Base-by-base conservation (phyloP, 139 green algal genomes). In the Penium margaritaceum region DNA sequence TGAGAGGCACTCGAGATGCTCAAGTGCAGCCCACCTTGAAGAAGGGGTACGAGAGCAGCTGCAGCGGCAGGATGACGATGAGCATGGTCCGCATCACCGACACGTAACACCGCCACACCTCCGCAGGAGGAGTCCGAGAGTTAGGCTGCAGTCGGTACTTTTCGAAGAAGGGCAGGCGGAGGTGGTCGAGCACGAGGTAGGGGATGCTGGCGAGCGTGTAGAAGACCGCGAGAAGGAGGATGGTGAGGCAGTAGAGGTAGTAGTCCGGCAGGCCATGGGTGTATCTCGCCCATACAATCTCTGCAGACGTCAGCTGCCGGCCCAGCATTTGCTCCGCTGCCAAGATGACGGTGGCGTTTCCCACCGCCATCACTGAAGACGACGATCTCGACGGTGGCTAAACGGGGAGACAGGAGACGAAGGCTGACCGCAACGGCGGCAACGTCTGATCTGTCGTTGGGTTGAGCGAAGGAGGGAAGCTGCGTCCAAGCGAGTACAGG, bases 21-120 rank as follows among this genome's bases (percentile, higher is more conserved):
- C n/a, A n/a, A n/a, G n/a, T n/a, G n/a, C n/a, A n/a, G n/a, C 47
- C 80, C 44, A 68, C 37, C 53, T 72, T 67, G 61, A 82, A 82
- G 60, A 78, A 79, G 30, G 75, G 75, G 27, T 79, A 82, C 12
- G 67, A 78, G 34, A 63, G 27, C 37, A 82, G 60, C 43, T 82
- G 68, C 6, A 82, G 38, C 4, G 75, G 75, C 5, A 65, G 38
- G 24, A 82, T 73, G 7, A 51, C 51, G 2, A 30, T 78, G 1
- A 74, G 38, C 36, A 82, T 74, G 1, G 55, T n/a, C 2, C 21
- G 24, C 19, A 76, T 63, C n/a, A 79, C 68, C 12, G 27, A 30
- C 27, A 6, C 43, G 37, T 54, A 67, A 41, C 75, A 82, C 5
- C n/a, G 34, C 30, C 21, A 41, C 33, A 64, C 24, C 2, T 24